Evolutionary conservation across 2,329 filamentous ascomycete species (phyloP).

Genomic region (Neonectria coccinea): DNA sequence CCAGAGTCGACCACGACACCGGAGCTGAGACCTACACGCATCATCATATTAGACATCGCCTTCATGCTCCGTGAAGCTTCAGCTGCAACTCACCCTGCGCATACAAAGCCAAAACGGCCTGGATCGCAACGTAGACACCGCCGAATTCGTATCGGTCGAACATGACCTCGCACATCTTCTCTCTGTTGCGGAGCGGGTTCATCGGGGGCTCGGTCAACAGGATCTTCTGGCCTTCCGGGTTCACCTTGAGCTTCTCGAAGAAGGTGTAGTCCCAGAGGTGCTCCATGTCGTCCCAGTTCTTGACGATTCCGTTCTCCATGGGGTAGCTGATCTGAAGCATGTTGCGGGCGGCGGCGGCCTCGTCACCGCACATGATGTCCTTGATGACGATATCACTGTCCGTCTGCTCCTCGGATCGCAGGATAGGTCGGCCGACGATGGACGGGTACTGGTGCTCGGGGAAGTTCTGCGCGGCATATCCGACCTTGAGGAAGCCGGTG

Average conservation of each 20-base stretch:
- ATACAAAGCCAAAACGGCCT: conserved; percentile 95
- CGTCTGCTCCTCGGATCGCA: conserved; percentile 90
- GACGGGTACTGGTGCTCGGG: conserved; percentile 98
- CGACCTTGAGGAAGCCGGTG: conserved; percentile 99
- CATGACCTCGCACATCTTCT: conserved; percentile 99
- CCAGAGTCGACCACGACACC: conserved; percentile 99
- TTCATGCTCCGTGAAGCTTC: conserved; percentile 18
- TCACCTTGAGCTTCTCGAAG: conserved; percentile 94
- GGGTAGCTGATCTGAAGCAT: conserved; percentile 99
- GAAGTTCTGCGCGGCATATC: conserved; percentile 99
- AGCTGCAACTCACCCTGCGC: conserved; percentile 78
- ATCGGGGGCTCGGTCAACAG: conserved; percentile 96
- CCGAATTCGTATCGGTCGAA: conserved; percentile 97
- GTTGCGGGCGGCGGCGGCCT: conserved; percentile 92
- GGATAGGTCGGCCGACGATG: conserved; percentile 96
- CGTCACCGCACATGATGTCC: conserved; percentile 99
- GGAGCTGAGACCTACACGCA: conserved; percentile 76
- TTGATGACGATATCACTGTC: conserved; percentile 77
- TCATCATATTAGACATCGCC: conserved; percentile 20
- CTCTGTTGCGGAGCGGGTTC: conserved; percentile 96
- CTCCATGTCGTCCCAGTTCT: conserved; percentile 99
- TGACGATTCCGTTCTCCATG: conserved; percentile 99
- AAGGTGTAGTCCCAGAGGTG: conserved; percentile 99
- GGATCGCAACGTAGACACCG: conserved; percentile 97
- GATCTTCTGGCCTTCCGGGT: conserved; percentile 94